Base-by-base conservation (phyloP, 495 filamentous ascomycete species). In the Penicillium alfredii region DNA sequence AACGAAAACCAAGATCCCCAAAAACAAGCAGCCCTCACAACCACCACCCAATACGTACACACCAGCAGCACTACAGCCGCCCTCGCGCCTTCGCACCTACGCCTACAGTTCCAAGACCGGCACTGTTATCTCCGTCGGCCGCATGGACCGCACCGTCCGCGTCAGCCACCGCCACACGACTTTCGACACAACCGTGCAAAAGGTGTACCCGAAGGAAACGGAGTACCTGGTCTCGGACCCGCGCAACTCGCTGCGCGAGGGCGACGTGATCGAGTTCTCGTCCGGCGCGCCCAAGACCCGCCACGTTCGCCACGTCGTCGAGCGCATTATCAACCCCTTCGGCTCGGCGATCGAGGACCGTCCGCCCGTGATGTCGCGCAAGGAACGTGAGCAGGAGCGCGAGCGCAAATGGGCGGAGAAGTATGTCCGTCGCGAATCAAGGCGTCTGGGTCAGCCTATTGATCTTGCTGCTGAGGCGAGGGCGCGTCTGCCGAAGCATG, bases 191-290 rank as follows among this genome's bases (percentile, higher is more conserved):
- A 50, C 56, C 31, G 52, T 71, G 26, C 58, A 57, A 30, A 71
- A 71, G 49, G 51, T 38, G 33, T 71, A 66, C 54, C 59, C 55
- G 7, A 56, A 66, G 45, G 53, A 55, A 25, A 60, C 57, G 18
- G 52, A 46, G 10, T 63, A 53, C 60, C 71, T 88, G 21, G 85
- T 89, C 10, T 76, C 84, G 55, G 86, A 93, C 66, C 86, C 86
- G 5, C 61, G 57, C 53, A 75, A 81, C 66, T 87, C 83, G 9
- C 67, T 87, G 32, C 76, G 80, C 36, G 66, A 72, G 30, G 86
- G 86, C 51, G 86, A 93, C 59, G 76, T 90, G 9, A 78, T 93
- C n/a, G 75, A 80, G 56, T 84, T 92, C 53, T 74, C 74, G 13
- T 73, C 79, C 13, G 80, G 80, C 26, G 79, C 64, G 52, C 76